Base-by-base conservation (phyloP, 495 filamentous ascomycete genomes). In the Penicillium lividum region DNA sequence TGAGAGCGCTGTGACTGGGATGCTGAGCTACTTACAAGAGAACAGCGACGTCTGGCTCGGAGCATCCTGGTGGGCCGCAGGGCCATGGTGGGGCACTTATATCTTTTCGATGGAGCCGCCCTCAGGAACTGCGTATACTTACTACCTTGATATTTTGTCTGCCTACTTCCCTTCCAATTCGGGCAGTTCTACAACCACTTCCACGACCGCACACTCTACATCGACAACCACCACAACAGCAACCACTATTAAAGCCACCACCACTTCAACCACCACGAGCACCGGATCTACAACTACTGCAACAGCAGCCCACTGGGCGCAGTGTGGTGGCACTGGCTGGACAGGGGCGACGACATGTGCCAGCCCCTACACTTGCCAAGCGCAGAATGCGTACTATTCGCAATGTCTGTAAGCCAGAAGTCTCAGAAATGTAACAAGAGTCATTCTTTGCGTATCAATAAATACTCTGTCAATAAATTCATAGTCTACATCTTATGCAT, bases 41-140 rank as follows among this genome's bases (percentile, higher is more conserved):
- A 84, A 86, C 66, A 75, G 70, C 8, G 86, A 87, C 57, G 84
- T 88, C 11, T 91, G 88, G 88, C 74, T 77, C 28, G 87, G 86
- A 4, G 87, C 81, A 54, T 45, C 85, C 16, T 89, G 84, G 84
- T 90, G 88, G 88, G 83, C 81, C 7, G 86, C 82, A 10, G 87
- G 86, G 0, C 86, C 69, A 46, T 79, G 75, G 77, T 80, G 76
- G 82, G 79, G 69, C 0, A 65, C 75, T 53, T 87, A 86, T 68
- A 84, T 85, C 59, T 87, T 72, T 60, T 72, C 62, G 55, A 79
- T 85, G 54, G 85, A 88, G 70, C 84, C 85, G 7, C 66, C 79
- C 8, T 74, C 62, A 40, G 80, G 83, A 0, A 57, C 68, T 3
- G 84, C 79, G 0, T 84, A 79, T 67, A 75, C 70, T 15, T 69